A percentile compares a stretch with the other conserved stretches of the same genome.
These are phyloP conservation scores for Chalara sp. DNA, from an alignment of 2,329 filamentous ascomycete species.

Conservation along the genomic window DNA sequence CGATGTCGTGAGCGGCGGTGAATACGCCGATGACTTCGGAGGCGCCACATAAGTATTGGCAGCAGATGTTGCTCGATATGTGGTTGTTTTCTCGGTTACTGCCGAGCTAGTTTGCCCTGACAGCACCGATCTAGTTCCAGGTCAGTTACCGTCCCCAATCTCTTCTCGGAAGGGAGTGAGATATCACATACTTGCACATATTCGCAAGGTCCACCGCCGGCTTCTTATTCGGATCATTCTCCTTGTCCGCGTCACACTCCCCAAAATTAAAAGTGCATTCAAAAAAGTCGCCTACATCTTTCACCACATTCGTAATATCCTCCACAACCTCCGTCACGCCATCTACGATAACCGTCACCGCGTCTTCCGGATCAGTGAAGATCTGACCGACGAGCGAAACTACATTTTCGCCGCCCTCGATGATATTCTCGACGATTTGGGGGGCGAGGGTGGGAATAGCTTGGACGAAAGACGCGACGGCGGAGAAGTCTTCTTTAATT, in stretches of 20 bases:
- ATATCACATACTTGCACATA: not conserved
- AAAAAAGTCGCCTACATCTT: not conserved
- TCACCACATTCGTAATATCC: not conserved
- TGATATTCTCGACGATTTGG: not conserved
- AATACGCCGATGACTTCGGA: not conserved
- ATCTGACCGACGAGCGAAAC: not conserved
- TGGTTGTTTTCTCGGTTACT: not conserved
- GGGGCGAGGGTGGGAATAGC: constrained; percentile 1
- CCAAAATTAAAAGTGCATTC: not conserved
- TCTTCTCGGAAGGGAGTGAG: not conserved
- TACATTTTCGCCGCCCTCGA: not conserved
- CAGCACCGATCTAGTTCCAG: not conserved
- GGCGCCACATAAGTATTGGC: not conserved
- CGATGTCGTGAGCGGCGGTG: not conserved
- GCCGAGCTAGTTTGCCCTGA: not conserved
- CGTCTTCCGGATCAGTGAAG: constrained; percentile 1
- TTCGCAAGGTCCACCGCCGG: not conserved
- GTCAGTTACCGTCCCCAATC: not conserved
- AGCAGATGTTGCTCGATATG: not conserved
- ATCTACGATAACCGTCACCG: not conserved
- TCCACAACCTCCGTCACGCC: not conserved
- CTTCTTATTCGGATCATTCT: not conserved
- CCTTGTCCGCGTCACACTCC: not conserved
- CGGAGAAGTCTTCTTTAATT: not conserved
- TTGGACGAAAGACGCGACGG: not conserved